phyloP scores from a whole-genome alignment of 768 basidiomycete species.

The Lentinula raphanica region DNA sequence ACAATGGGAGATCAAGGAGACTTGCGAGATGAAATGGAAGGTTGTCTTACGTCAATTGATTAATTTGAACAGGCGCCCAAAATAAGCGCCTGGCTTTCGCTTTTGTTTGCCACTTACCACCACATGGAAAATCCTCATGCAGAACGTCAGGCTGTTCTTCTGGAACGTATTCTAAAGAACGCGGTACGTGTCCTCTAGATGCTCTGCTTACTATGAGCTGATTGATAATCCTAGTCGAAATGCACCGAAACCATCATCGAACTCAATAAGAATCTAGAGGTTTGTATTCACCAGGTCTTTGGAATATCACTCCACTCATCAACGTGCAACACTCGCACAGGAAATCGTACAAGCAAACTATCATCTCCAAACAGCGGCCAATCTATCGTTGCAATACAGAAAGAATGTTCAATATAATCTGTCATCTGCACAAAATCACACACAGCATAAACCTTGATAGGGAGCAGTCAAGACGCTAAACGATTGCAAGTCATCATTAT shows the following conservation, averaged over 20 bases:
- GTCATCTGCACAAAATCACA: not conserved
- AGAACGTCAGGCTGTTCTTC: constrained; percentile 83
- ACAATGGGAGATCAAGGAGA: not conserved
- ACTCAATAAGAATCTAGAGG: constrained; percentile 84
- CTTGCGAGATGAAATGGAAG: not conserved
- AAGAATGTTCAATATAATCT: constrained; percentile 93
- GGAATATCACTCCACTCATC: not conserved
- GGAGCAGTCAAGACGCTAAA: not conserved
- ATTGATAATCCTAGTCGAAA: constrained; percentile 57
- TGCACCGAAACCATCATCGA: constrained; percentile 89
- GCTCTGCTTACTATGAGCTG: constrained; percentile 1
- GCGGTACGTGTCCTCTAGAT: constrained; percentile 48
- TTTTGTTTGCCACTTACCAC: not conserved
- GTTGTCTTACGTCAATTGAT: too few relatives aligned
- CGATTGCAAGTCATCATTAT: not conserved
- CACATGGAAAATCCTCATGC: constrained; percentile 96
- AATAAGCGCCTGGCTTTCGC: too few relatives aligned
- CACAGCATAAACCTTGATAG: not conserved
- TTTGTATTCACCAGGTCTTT: constrained; percentile 23
- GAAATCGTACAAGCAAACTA: constrained; percentile 77
- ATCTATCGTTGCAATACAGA: constrained; percentile 81
- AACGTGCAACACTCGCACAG: constrained; percentile 27
- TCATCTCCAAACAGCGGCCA: constrained; percentile 73
- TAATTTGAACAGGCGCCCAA: too few relatives aligned
- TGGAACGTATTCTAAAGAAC: constrained; percentile 89